Base-by-base conservation (phyloP, 768 basidiomycete species). In the Hygrocybe punicea region DNA sequence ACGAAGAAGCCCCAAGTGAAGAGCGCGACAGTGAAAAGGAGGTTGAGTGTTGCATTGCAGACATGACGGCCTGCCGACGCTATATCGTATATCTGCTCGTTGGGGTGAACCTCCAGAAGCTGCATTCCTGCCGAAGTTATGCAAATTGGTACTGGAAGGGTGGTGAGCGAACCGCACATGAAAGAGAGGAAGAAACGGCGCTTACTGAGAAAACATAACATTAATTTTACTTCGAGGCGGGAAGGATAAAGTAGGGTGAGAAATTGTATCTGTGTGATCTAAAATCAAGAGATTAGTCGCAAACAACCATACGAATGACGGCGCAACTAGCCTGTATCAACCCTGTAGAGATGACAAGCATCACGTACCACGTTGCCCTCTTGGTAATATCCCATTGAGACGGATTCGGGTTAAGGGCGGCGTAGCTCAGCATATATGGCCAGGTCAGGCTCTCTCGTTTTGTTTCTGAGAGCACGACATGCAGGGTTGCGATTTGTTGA, bases 241-340 rank as follows among this genome's bases (percentile, higher is more conserved):
- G 96, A 98, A 6, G 97, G 97, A 69, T 91, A 99, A 9, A 99
- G 79, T 10, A 98, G 80, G 6, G 97, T 96, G 53, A 99, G 79
- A 71, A 98, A 98, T 70, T 98, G 97, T 50, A 99, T 97, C 68
- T 98, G 95, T 0, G 97, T 96, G 50, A 93, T 89, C 93, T 98
- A 66, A 1, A 16, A 52, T 6, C 4, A 34, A 25, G 17, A 25
- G 36, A 36, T 39, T 16, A n/a, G 25, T 35, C 21, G 14, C 4
- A 40, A 25, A 14, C 33, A 35, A 51, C 48, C 19, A 36, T 37
- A 55, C 39, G 21, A 21, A 14, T 25, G 10, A 37, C 42, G 51
- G 29, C 45, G 34, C 9, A 34, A 74, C 82, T 56, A 58, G 91
- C 95, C 81, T 97, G 93, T 16, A 93, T 89, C 47, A 95, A 73